These are phyloP conservation scores for Parasitella parasitica DNA, from an alignment of 371 early-diverging fungal species.

Conservation along the genomic window DNA sequence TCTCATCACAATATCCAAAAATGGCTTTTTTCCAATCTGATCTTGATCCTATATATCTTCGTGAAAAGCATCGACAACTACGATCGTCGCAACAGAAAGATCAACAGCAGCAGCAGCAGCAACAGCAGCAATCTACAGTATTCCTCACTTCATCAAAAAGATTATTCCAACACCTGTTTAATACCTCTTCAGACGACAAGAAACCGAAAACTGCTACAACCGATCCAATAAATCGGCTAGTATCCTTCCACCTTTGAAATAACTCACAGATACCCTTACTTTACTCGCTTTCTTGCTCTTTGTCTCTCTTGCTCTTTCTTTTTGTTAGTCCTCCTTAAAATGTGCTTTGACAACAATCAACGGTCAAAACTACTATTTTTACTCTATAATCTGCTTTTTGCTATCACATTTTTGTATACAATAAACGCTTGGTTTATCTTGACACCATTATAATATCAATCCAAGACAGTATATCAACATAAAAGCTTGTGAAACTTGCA, in stretches of 20 bases:
- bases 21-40: constrained; percentile 25
- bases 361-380: too few relatives aligned
- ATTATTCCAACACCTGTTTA: constrained; percentile 9
- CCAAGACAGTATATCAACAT: not conserved
- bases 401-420: not conserved
- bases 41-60: constrained; percentile 19
- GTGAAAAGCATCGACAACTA: constrained; percentile 15
- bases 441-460: not conserved
- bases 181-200: constrained; percentile 5
- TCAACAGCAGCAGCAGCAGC: not conserved
- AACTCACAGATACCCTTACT: not conserved
- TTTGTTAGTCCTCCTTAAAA: too few relatives aligned
- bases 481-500: not conserved
- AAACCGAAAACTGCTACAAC: constrained; percentile 3
- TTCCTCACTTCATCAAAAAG: not conserved
- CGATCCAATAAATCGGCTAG: constrained; percentile 20
- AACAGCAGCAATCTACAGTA: not conserved
- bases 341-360: not conserved
- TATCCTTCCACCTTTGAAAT: constrained; percentile 18
- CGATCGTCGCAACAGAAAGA: not conserved
- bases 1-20: not conserved
- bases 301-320: not conserved
- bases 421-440: not conserved
- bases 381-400: not conserved
- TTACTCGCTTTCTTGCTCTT: not conserved